Evolutionary conservation across 108 stramenopile genomes (phyloP).

Genomic region (Fistulifera solaris): DNA sequence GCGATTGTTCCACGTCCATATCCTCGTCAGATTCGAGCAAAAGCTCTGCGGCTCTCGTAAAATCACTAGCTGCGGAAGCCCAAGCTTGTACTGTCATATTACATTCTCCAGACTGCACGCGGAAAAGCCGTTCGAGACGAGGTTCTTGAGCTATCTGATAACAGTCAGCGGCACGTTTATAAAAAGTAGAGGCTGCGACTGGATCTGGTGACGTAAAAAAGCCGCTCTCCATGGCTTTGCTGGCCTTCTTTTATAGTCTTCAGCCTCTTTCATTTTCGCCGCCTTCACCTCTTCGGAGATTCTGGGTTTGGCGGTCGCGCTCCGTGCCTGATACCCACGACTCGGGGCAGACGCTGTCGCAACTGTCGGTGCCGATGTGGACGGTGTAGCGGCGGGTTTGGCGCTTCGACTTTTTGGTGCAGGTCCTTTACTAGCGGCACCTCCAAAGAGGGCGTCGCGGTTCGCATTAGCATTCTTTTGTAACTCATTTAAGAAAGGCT

Average conservation of each 20-base stretch:
- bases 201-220: slow-evolving; percentile 68
- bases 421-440: not conserved
- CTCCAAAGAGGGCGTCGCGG: slow-evolving; percentile 74
- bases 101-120: slow-evolving; percentile 63
- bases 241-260: slow-evolving; percentile 66
- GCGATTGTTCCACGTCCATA: slow-evolving; percentile 27
- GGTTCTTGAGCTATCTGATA: slow-evolving; percentile 61
- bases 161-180: slow-evolving; percentile 82
- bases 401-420: not conserved
- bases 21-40: slow-evolving; percentile 31
- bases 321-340: slow-evolving; percentile 14
- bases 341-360: slow-evolving; percentile 14
- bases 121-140: slow-evolving; percentile 58
- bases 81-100: slow-evolving; percentile 54
- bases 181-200: slow-evolving; percentile 58
- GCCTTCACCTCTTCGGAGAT: slow-evolving; percentile 53
- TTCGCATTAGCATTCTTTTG: slow-evolving; percentile 56
- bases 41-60: slow-evolving; percentile 66
- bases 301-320: not conserved
- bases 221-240: slow-evolving; percentile 65
- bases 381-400: not conserved
- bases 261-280: slow-evolving; percentile 69
- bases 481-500: slow-evolving; percentile 25
- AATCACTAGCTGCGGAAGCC: slow-evolving; percentile 70
- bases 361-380: not conserved